Base-by-base conservation (phyloP, 2,329 filamentous ascomycete species). In the Ilyonectria robusta region DNA sequence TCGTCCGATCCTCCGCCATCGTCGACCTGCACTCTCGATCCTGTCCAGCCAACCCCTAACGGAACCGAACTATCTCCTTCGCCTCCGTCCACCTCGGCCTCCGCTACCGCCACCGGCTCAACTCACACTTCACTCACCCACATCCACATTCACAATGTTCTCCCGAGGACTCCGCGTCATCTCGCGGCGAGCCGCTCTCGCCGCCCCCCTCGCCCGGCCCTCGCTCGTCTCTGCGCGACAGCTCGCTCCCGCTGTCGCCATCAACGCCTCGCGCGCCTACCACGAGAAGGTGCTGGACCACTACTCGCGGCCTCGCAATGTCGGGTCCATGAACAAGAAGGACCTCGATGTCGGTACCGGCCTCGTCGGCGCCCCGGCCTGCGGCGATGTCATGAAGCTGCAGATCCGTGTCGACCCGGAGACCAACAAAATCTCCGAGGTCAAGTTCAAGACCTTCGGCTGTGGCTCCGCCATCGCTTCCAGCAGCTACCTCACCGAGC, bases 371-470 rank as follows among this genome's bases (percentile, higher is more conserved):
- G 94, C 94, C 15, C 94, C 94, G 50, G 94, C 94, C 50, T 97
- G 94, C 79, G 94, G 94, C 81, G 94, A 97, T 81, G 94, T 97
- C 71, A 97, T 97, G 92, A 96, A 96, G 85, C 74, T 81, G 7
- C 79, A 84, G 78, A 97, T 96, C 83, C 92, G 94, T 66, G 95
- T 98, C 76, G 94, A 98, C 83, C 93, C 93, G 71, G 87, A 92
- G 75, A 94, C 91, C 77, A 93, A 96, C 81, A 95, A 91, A 75
- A 98, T 98, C 80, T 91, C 91, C 76, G 95, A 98, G 76, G 95
- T 97, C 80, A 96, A 97, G 84, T 98, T 98, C 89, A 98, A 98
- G 91, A 98, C 95, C 0, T 98, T 98, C 79, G 95, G 95, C 58
- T 98, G 95, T 81, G 95, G 95, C 62, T 94, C 92, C 33, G 96